Evolutionary conservation across 768 basidiomycete genomes (phyloP), one percentile per base, ranked within the genome.

Genomic region (Galerina marginata): DNA sequence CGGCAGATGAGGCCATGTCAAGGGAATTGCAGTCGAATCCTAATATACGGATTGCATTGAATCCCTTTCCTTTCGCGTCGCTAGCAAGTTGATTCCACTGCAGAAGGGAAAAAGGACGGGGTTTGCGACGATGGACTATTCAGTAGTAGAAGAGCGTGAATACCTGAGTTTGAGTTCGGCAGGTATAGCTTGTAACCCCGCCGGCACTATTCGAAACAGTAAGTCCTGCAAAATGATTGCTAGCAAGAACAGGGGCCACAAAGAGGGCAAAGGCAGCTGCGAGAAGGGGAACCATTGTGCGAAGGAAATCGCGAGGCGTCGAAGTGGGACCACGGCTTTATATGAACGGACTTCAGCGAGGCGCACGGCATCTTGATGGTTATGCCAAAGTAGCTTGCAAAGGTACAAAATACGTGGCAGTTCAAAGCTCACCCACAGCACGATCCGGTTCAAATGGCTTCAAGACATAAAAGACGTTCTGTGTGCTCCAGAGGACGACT

Each of bases 1-100:
- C 75, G 0, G 79, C 77, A 9, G 73, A 68, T 3, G 79, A 78
- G 9, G 76, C 77, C 52, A 68, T 37, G 39, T 74, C 73, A 7
- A 80, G 64, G 15, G 77, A 76, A 56, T 76, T 69, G 56, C 77
- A 79, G 47, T 80, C 77, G 54, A 80, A 77, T 14, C 75, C 77
- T 4, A 70, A 52, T 44, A 80, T 75, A 36, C 75, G 74, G 59
- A 79, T 73, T 9, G 76, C 65, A 7, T 55, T 62, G 66, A 79
- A 78, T 4, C 76, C 77, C 36, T 69, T 56, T 20, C 55, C 57
- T 55, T 63, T 71, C 5, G 76, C 75, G 33, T 73, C 67, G 11
- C 57, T 69, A 9, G 76, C 77, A 10, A 79, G 44, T 9, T 65
- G 45, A 54, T 76, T 78, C 77, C 77, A 79, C 77, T 79, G n/a